These are phyloP conservation scores for Suillus occidentalis DNA, from an alignment of 768 basidiomycete species.

Conservation along the genomic window DNA sequence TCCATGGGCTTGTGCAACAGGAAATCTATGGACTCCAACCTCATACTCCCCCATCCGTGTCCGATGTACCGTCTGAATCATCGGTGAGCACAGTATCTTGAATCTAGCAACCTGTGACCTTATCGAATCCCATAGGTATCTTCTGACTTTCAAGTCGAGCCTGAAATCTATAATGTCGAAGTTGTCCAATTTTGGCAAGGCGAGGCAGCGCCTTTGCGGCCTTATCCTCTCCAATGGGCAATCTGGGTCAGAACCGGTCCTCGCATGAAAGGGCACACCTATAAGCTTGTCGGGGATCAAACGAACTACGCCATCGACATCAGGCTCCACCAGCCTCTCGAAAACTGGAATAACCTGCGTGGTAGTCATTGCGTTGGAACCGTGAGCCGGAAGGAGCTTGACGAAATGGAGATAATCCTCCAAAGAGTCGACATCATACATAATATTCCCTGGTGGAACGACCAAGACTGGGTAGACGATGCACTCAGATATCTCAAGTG, in stretches of 20 bases:
- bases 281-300: constrained; percentile 24
- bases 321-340: constrained; percentile 7
- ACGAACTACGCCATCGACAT: constrained; percentile 24
- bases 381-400: constrained; percentile 4
- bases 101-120: neutral
- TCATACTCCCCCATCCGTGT: neutral
- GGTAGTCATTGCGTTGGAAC: constrained; percentile 26
- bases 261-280: constrained; percentile 20
- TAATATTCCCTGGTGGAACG: neutral
- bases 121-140: neutral
- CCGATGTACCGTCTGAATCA: neutral
- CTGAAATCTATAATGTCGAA: constrained; percentile 22
- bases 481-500: neutral
- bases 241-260: constrained; percentile 25
- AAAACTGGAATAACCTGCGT: constrained; percentile 18
- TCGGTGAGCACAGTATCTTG: neutral
- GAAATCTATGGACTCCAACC: neutral
- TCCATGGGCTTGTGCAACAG: neutral
- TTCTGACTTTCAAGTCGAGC: neutral
- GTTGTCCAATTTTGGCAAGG: constrained; percentile 31
- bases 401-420: neutral
- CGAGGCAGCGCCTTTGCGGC: neutral
- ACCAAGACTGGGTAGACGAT: neutral
- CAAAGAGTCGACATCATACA: neutral
- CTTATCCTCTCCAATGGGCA: constrained; percentile 27